Base-by-base conservation (phyloP, 1,139 yeast genomes). In the Ashbya aceris region DNA sequence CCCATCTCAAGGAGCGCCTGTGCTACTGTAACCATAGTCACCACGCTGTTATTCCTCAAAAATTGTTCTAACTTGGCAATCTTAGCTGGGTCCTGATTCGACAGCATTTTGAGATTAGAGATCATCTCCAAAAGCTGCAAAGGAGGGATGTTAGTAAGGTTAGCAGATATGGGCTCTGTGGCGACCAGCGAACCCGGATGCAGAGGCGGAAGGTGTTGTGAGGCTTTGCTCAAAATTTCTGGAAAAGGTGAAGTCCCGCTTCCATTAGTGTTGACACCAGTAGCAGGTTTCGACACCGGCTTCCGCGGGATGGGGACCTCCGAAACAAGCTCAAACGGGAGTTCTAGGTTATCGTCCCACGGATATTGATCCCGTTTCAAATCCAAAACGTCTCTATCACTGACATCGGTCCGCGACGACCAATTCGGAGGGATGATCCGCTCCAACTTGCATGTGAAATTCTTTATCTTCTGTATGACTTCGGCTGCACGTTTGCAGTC, bases 1-100 rank as follows among this genome's bases (percentile, higher is more conserved):
- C 91, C 93, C 89, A 82, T 81, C 38, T 80, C 67, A n/a, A 82
- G 60, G 47, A 83, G 66, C 2, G 86, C 83, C 57, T 83, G 91
- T 0, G 87, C 77, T 0, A 83, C 77, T 1, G 83, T 70, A 2
- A 76, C 65, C 13, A n/a, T 29, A 4, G 86, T 80, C 37, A 81
- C 64, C 40, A 76, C 71, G 3, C 82, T 78, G 33, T 77, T 73
- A 30, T 77, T 67, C 45, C 68, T 74, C 45, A 78, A 68, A 36
- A 61, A 60, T 8, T 53, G 51, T 27, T 55, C 58, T 34, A 77
- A 68, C 35, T 76, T 78, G 10, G 62, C 61, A 4, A 74, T 75
- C 46, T 76, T 69, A 10, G 69, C 67, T 10, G 37, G n/a, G 35
- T 73, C 71, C 12, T 79, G 74, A 27, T 78, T 71, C 14, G 68